Percentiles rank a stretch among this genome's conserved stretches.
Conservation (phyloP, 768 basidiomycete genomes). For the Leccinum subgranulosum region DNA sequence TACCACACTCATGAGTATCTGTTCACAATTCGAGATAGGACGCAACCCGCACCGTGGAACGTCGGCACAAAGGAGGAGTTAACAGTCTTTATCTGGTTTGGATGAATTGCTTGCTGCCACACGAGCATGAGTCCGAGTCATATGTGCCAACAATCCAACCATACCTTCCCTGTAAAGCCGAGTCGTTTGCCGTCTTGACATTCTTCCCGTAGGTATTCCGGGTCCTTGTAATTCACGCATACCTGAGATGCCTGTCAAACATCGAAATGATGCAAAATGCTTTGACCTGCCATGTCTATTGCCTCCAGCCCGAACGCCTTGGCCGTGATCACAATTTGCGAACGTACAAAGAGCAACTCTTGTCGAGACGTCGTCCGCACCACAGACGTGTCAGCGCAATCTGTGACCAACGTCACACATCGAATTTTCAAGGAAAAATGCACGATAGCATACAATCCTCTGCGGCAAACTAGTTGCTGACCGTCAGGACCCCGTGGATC, state of each 20-base stretch:
- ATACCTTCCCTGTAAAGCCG: slow-evolving; percentile 90
- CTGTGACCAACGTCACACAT: slow-evolving; percentile 37
- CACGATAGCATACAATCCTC: slow-evolving; percentile 71
- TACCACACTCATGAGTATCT: neutral
- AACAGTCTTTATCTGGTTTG: slow-evolving; percentile 73
- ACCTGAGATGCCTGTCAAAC: slow-evolving; percentile 46
- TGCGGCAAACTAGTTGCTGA: slow-evolving; percentile 71
- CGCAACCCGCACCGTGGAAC: slow-evolving; percentile 46
- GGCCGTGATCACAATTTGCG: slow-evolving; percentile 75
- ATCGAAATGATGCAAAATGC: neutral
- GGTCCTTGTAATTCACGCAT: slow-evolving; percentile 83
- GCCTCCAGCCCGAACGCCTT: slow-evolving; percentile 81
- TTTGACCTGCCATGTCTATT: slow-evolving; percentile 77
- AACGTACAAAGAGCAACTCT: slow-evolving; percentile 83
- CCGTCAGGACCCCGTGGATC: neutral
- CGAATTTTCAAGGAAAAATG: neutral
- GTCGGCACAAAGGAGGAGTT: slow-evolving; percentile 80
- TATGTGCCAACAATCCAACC: neutral
- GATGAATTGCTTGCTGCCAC: slow-evolving; percentile 90
- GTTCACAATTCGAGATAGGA: neutral
- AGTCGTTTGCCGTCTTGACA: slow-evolving; percentile 74
- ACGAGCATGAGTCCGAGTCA: slow-evolving; percentile 2
- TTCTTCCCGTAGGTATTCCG: slow-evolving; percentile 64
- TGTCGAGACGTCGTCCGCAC: slow-evolving; percentile 68
- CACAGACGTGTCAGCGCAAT: slow-evolving; percentile 87